phyloP scores from a whole-genome alignment of 495 filamentous ascomycete genomes.

The Aspergillus conjunctus region DNA sequence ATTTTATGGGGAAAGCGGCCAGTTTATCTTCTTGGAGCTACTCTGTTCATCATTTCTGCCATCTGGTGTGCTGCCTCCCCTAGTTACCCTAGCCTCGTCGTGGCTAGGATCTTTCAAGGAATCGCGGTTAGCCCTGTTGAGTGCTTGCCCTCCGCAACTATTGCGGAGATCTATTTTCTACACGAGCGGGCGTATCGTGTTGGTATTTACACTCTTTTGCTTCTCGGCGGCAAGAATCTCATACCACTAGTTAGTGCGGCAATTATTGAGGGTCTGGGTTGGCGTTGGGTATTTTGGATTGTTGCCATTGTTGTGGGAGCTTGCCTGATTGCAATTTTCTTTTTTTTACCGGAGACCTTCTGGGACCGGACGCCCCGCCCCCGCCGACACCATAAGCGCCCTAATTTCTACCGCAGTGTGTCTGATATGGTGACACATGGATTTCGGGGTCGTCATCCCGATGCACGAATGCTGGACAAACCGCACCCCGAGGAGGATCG shows the following conservation, averaged over 20 bases:
- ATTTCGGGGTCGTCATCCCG: conserved; percentile 38
- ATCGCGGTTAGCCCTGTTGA: conserved; percentile 90
- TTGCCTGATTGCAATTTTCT: conserved; percentile 72
- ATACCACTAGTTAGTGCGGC: conserved; percentile 85
- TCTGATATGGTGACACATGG: conserved; percentile 44
- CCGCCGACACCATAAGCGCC: conserved; percentile 45
- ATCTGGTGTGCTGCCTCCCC: conserved; percentile 87
- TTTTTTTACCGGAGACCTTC: conserved; percentile 95
- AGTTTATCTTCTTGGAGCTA: conserved; percentile 79
- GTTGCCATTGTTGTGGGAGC: conserved; percentile 82
- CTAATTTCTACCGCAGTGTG: conserved; percentile 38
- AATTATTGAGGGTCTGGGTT: conserved; percentile 74
- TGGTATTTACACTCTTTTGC: conserved; percentile 89
- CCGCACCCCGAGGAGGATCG: conserved; percentile 20
- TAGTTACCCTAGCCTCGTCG: conserved; percentile 75
- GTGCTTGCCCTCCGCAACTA: conserved; percentile 89
- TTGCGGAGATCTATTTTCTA: conserved; percentile 95
- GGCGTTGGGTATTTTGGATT: conserved; percentile 96
- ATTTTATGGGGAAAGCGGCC: conserved; percentile 90
- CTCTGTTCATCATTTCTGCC: conserved; percentile 73
- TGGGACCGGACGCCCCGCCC: conserved; percentile 86
- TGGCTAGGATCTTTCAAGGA: conserved; percentile 85
- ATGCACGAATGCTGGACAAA: conserved; percentile 25
- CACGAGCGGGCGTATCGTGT: conserved; percentile 93
- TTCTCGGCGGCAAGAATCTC: conserved; percentile 92